These are phyloP conservation scores for Neoscytalidium dimidiatum DNA, from an alignment of 2,329 filamentous ascomycete species.

Conservation along the genomic window DNA sequence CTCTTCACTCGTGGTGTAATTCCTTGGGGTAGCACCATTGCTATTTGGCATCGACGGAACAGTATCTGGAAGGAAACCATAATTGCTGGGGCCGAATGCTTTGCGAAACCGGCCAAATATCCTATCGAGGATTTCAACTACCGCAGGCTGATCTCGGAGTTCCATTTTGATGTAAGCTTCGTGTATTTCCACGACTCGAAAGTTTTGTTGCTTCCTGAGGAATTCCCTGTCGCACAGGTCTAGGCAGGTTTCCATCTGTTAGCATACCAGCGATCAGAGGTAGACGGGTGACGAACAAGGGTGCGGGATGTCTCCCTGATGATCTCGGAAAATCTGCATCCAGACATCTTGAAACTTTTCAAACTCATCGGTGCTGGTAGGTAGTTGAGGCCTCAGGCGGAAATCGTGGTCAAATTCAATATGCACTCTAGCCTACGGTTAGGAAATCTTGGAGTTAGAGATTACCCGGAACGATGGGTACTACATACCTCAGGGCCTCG, in stretches of 20 bases:
- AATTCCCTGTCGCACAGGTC: neutral
- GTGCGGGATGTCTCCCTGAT: neutral
- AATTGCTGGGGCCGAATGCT: neutral
- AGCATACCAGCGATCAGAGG: too few relatives aligned
- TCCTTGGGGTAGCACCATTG: neutral
- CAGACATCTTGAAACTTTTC: neutral
- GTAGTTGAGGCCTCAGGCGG: neutral
- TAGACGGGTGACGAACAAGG: neutral
- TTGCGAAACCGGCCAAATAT: neutral
- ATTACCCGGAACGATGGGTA: too few relatives aligned
- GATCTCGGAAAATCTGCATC: neutral
- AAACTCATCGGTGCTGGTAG: neutral
- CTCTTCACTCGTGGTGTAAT: neutral
- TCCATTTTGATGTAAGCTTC: neutral
- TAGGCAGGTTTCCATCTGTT: neutral
- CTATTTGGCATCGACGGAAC: neutral
- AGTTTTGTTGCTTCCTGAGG: neutral
- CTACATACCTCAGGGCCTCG: neutral
- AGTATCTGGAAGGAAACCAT: neutral
- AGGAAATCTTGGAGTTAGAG: too few relatives aligned
- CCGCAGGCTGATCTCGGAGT: neutral
- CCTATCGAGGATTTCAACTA: neutral
- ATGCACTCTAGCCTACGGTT: neutral
- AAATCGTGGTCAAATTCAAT: neutral
- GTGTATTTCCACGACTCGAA: neutral